Base-by-base conservation (phyloP, 495 filamentous ascomycete species). In the Neurospora hispaniola region DNA sequence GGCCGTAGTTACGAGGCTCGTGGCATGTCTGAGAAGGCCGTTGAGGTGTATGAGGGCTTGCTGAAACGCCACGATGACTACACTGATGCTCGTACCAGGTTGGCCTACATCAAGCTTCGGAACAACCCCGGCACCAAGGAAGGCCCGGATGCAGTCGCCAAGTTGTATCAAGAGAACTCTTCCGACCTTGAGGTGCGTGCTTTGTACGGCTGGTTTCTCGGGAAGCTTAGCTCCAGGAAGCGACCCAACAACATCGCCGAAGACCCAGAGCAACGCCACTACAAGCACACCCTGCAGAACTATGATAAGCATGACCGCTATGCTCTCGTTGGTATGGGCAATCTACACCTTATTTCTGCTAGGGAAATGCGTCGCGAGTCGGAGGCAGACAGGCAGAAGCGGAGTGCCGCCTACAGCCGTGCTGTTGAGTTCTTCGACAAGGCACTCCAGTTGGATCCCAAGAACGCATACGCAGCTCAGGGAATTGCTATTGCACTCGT, bases 351-450 rank as follows among this genome's bases (percentile, higher is more conserved):
- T 41, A 83, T 90, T 71, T 88, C 91, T 54, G 96, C 96, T 3
- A 90, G 96, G 54, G 96, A 99, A 80, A 98, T 98, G 94, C 90
- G 91, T 66, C 87, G 94, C 69, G 92, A 96, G 46, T 92, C 92
- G 3, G 96, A 98, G 18, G 83, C 87, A 72, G 95, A 99, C 71
- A 96, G 92, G 82, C 91, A 96, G 73, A 96, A 96, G 82, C 90
- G 95, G 54, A 90, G 90, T 54, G 92, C 91, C 76, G 90, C 88
- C 75, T 99, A 98, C 79, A 88, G 90, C 79, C 92, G 92, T 72
- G 95, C 96, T 2, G 94, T 98, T 12, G 96, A 98, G 79, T 98
- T 98, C 84, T 99, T 97, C 79, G 96, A 98, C 80, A 99, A 99
- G 83, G 95, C 94, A 35, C 83, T 99, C 18, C 94, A 96, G 78